Evolutionary conservation across 2,329 filamentous ascomycete species (phyloP), one percentile per base, ranked within the genome.

Genomic region (Blastomyces silverae): DNA sequence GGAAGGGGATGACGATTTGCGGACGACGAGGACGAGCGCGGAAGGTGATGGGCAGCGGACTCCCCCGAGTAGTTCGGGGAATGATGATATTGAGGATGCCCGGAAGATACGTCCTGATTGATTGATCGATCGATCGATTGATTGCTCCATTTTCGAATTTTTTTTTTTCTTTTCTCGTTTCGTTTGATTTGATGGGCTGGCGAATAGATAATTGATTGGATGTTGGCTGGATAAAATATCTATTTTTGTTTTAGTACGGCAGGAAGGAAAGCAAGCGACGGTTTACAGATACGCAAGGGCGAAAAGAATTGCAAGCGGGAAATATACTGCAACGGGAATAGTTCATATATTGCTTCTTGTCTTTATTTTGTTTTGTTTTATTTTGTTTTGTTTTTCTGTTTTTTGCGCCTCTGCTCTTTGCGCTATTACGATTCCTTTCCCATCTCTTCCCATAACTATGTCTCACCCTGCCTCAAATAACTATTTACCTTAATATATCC

Each of bases 1-100:
- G 39, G 85, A 82, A 59, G 75, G 70, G 1, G 72, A 72, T 52
- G 73, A 70, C n/a, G 73, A 48, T 67, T 65, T 0, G 69, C 62
- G 28, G 68, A 64, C 17, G 68, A 66, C 37, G 61, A 53, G 39
- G 50, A 62, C 63, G 31, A 52, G 31, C 34, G 50, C 39, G 53
- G 60, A 52, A 7, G 63, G 25, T 25, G 62, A 58, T 22, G 69
- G 67, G n/a, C 71, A 71, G 31, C 70, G 71, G 61, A 70, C 70
- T 39, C 65, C 72, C 44, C 64, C 67, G 10, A 71, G 69, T 25
- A 71, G 67, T 64, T 69, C 66, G 62, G 70, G 71, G 37, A 66
- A 65, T 10, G 62, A 55, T 20, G 73, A 71, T 53, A 67, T 69
- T 48, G 69, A 70, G 31, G 69, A 61, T 44, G 66, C 64, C 11